Evolutionary conservation across 768 basidiomycete species (phyloP), one percentile per base, ranked within the genome.

Genomic region (Phylloporus scabripes): DNA sequence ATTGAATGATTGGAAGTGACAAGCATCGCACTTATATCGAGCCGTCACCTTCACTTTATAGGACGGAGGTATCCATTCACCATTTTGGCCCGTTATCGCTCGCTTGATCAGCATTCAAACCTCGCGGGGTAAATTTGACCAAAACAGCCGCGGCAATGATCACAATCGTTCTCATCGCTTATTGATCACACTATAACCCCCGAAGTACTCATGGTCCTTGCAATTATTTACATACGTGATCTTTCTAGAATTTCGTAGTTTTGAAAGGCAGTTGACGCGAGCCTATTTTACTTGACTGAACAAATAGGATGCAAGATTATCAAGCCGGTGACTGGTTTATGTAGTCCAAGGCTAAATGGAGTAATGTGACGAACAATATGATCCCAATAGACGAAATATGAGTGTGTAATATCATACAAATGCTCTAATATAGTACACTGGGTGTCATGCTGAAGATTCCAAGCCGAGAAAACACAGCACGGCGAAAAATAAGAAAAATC

Each of bases 401-500:
- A 18, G 29, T 58, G 49, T 46, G 56, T 48, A 47, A 46, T 46
- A 49, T 51, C 54, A 43, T 61, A 59, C 48, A 60, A 53, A 55
- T 55, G 45, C 40, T 38, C 32, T 42, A 38, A 43, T 61, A 55
- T 21, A 33, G 49, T 65, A 64, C 48, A 61, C 47, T 53, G 52
- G 36, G 47, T 59, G 51, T 24, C 29, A 61, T 52, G 48, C 40
- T 42, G 28, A 58, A 45, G n/a, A 49, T 52, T 45, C 39, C 52
- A 48, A 42, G 46, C 32, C 17, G 36, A 14, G 29, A 41, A 42
- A 53, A 39, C 40, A 38, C 29, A 41, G 21, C n/a, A 41, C 40
- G 39, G 9, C 8, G n/a, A 9, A 29, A 54, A 45, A 49, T 17
- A 18, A 33, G 31, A 23, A 39, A 4, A 20, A 21, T 59, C 45